Evolutionary conservation across 1,284 basidiomycete genomes (phyloP).

Genomic region (Malassezia restricta): DNA sequence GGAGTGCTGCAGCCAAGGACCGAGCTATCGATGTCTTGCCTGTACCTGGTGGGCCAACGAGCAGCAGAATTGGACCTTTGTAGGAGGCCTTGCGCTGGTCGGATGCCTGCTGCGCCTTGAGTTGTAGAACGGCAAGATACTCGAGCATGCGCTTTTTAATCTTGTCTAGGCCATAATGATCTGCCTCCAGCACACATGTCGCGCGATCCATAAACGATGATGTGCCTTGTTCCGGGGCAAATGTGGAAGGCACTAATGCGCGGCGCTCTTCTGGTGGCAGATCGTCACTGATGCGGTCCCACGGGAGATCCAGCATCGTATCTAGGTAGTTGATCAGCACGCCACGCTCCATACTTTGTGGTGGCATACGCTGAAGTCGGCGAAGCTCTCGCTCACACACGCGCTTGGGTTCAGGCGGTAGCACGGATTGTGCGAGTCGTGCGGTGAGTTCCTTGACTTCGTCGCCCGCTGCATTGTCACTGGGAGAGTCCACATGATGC

Average conservation of each 20-base stretch:
- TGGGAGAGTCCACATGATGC: slow-evolving; percentile 18
- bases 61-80: slow-evolving; percentile 69
- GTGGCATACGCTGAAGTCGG: slow-evolving; percentile 38
- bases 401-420: slow-evolving; percentile 38
- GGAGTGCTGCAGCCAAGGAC: slow-evolving; percentile 56
- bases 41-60: slow-evolving; percentile 47
- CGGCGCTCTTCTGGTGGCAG: slow-evolving; percentile 3
- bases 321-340: slow-evolving; percentile 46
- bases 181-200: slow-evolving; percentile 46
- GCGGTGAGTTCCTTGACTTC: slow-evolving; percentile 35
- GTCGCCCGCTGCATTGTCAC: slow-evolving; percentile 14
- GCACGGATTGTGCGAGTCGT: slow-evolving; percentile 28
- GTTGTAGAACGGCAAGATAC: slow-evolving; percentile 48
- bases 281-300: slow-evolving; percentile 39
- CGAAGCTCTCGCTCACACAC: slow-evolving; percentile 43
- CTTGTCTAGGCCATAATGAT: slow-evolving; percentile 49
- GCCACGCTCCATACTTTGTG: slow-evolving; percentile 43
- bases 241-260: slow-evolving; percentile 11
- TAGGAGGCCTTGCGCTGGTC: slow-evolving; percentile 15
- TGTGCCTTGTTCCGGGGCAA: slow-evolving; percentile 1
- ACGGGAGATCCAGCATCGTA: slow-evolving; percentile 45
- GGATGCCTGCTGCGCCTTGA: slow-evolving; percentile 44
- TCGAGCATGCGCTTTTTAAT: slow-evolving; percentile 49
- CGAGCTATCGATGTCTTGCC: slow-evolving; percentile 45
- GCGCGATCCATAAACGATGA: slow-evolving; percentile 31